Evolutionary conservation across 164 flowering plant species (phyloP).

Genomic region (Stephania yunnanensis): DNA sequence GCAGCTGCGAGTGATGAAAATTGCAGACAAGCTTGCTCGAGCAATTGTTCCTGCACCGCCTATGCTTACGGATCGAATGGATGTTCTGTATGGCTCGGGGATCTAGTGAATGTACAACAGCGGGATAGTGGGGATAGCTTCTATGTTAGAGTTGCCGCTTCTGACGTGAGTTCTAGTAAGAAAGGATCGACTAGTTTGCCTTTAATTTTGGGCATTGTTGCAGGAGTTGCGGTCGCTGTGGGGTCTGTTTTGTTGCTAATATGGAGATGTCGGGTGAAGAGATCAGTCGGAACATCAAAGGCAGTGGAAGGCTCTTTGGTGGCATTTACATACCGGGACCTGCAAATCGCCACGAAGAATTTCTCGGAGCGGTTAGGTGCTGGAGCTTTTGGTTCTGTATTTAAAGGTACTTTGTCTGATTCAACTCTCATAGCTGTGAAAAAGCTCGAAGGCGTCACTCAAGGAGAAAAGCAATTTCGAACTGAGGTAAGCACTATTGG

Average conservation of each 20-base stretch:
- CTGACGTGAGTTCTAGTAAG: conserved; percentile 9
- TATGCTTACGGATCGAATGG: conserved; percentile 13
- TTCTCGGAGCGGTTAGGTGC: conserved; percentile 45
- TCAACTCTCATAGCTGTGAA: not conserved
- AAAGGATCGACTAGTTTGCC: not conserved
- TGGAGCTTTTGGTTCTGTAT: conserved; percentile 38
- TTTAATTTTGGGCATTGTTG: conserved; percentile 14
- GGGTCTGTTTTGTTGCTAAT: conserved; percentile 10
- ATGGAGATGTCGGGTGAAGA: conserved; percentile 9
- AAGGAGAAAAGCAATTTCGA: conserved; percentile 55
- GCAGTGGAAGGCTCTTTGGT: conserved; percentile 32
- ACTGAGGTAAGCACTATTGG: conserved; percentile 69
- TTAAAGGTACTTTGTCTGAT: conserved; percentile 21
- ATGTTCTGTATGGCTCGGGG: conserved; percentile 30
- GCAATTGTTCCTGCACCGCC: conserved; percentile 33
- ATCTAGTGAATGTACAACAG: conserved; percentile 17
- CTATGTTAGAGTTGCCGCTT: conserved; percentile 18
- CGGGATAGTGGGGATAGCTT: conserved; percentile 12
- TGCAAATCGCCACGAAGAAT: conserved; percentile 41
- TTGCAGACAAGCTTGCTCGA: conserved; percentile 26
- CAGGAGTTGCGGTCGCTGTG: conserved; percentile 10
- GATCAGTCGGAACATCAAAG: not conserved
- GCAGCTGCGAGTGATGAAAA: conserved; percentile 3
- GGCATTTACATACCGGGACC: conserved; percentile 31
- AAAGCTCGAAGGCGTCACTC: conserved; percentile 26